Base-by-base conservation (phyloP, 2,329 filamentous ascomycete genomes). In the Fusarium gaditjirri region DNA sequence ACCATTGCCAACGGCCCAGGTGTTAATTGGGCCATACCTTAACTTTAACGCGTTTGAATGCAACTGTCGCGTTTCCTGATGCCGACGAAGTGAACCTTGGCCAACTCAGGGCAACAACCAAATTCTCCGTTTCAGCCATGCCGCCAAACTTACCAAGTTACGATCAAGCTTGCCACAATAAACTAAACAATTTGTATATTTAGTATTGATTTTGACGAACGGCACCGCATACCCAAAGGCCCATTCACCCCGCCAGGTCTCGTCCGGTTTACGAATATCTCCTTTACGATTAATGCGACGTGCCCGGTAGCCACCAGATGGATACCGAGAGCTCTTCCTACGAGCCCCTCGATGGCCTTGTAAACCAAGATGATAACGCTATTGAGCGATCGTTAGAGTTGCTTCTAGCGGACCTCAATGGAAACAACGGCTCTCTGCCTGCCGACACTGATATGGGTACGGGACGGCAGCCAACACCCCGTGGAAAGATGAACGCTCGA, bases 61-160 rank as follows among this genome's bases (percentile, higher is more conserved):
- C 55, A 43, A 58, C 55, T 35, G 56, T 76, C 75, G 74, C 71
- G 75, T 76, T 72, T 65, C 42, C 59, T 43, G 16, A 42, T 39
- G 49, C 44, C 65, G 61, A 66, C 44, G 25, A 70, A 58, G 50
- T 36, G 46, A 76, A 58, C 39, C 25, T 49, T 44, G 19, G 29
- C 46, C 33, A 39, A 39, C 19, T 58, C n/a, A 49, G n/a, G 46
- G 29, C 46, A 23, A 61, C 27, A 50, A 55, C 62, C 54, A 38
- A 47, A 29, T 44, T 46, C 44, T 52, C 35, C 21, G 25, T 11
- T 59, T 46, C 36, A 44, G 50, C 61, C 50, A 36, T 49, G 39
- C 36, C 35, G 27, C 50, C 31, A 31, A 50, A 43, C 17, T 35
- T 42, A 14, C 21, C 52, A 58, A 31, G 41, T 19, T 43, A 19